A percentile compares a stretch with the other conserved stretches of the same genome.
Conservation (phyloP, 352 stramenopile species). For the Elongisporangium undulatum region DNA sequence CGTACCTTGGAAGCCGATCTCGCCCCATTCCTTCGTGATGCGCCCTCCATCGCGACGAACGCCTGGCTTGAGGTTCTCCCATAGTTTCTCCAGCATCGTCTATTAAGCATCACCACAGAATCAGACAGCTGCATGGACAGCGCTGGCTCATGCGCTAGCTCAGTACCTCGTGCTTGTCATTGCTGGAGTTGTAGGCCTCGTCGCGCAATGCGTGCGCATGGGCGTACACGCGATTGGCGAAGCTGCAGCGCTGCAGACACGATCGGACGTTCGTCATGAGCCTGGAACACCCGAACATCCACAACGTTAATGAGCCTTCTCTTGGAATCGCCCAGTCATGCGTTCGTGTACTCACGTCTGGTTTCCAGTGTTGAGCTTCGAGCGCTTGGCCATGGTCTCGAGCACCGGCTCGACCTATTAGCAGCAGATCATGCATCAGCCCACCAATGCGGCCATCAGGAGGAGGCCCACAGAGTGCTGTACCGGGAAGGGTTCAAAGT, state of each 20-base stretch:
- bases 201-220: conserved; percentile 50
- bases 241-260: conserved; percentile 67
- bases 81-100: conserved; percentile 78
- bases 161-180: conserved; percentile 52
- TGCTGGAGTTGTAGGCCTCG: conserved; percentile 60
- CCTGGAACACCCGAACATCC: conserved; percentile 14
- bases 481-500: conserved; percentile 68
- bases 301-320: not conserved
- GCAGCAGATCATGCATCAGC: not conserved
- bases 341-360: conserved; percentile 21
- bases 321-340: not conserved
- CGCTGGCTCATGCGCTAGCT: not conserved
- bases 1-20: conserved; percentile 84
- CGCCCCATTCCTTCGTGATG: conserved; percentile 85
- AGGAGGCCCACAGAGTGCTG: not conserved
- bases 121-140: not conserved
- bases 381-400: conserved; percentile 49
- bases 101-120: conserved; percentile 6
- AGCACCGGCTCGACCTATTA: conserved; percentile 47
- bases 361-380: conserved; percentile 42
- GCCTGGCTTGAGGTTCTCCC: conserved; percentile 73
- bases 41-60: conserved; percentile 66
- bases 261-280: conserved; percentile 61
- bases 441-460: not conserved
- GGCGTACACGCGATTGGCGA: conserved; percentile 72